These are phyloP conservation scores for Trichosporon sp. DNA, from an alignment of 1,284 basidiomycete species.

Conservation along the genomic window DNA sequence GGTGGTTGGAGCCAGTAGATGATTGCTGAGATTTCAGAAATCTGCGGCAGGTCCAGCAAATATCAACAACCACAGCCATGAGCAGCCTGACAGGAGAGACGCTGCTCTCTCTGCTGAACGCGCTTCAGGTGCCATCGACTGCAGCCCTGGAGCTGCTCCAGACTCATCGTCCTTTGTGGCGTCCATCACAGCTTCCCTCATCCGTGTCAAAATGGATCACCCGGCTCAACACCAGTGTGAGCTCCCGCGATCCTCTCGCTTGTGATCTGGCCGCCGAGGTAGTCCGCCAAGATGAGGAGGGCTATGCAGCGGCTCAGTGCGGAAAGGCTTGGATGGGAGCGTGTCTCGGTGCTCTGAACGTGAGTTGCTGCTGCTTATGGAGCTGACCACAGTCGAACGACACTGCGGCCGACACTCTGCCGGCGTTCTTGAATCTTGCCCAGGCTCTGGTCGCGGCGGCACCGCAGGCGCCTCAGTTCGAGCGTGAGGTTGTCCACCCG, in stretches of 20 bases:
- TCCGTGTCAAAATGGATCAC: constrained; percentile 43
- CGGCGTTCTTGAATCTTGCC: constrained; percentile 37
- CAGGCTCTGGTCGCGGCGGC: constrained; percentile 38
- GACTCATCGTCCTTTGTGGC: constrained; percentile 38
- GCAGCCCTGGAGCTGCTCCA: constrained; percentile 39
- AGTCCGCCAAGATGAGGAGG: constrained; percentile 48
- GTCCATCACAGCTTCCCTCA: constrained; percentile 40
- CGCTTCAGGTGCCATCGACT: constrained; percentile 43
- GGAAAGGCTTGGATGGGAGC: constrained; percentile 51
- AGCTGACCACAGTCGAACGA: constrained; percentile 22
- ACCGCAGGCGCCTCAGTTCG: constrained; percentile 47
- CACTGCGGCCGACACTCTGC: constrained; percentile 20
- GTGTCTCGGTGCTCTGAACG: constrained; percentile 39
- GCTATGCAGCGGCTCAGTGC: constrained; percentile 41
- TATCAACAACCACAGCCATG: constrained; percentile 6
- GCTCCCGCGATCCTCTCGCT: constrained; percentile 38
- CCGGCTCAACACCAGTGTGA: constrained; percentile 46
- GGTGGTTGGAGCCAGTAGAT: not conserved
- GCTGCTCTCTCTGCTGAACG: constrained; percentile 35
- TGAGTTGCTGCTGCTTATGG: constrained; percentile 26
- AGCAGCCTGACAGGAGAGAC: constrained; percentile 17
- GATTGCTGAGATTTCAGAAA: constrained; percentile 4
- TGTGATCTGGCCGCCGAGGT: constrained; percentile 39
- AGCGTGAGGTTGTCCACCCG: constrained; percentile 50
- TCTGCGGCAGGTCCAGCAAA: not conserved